Evolutionary conservation across 352 stramenopile genomes (phyloP).

Genomic region (Globisporangium uncinulatum): DNA sequence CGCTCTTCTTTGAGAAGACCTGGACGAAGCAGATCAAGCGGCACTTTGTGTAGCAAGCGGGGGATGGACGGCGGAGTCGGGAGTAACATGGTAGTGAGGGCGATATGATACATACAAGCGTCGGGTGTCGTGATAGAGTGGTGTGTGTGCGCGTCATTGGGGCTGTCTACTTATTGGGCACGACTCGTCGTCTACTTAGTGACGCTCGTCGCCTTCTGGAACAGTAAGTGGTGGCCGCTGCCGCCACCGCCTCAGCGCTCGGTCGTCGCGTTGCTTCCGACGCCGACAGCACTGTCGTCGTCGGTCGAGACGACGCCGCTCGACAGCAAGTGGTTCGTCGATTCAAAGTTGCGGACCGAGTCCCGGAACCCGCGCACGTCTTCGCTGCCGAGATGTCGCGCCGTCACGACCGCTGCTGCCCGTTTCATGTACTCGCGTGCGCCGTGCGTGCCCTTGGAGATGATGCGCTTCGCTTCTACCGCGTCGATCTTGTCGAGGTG

Average conservation of each 20-base stretch:
- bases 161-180: too few species aligned
- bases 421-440: constrained; percentile 27
- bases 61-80: too few species aligned
- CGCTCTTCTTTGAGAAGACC: constrained; percentile 32
- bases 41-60: constrained; percentile 21
- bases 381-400: neutral
- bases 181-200: too few species aligned
- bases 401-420: constrained; percentile 4
- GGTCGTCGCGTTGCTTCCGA: neutral
- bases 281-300: neutral
- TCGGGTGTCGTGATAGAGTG: too few species aligned
- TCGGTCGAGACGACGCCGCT: neutral
- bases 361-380: constrained; percentile 1
- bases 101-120: too few species aligned
- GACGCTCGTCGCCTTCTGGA: neutral
- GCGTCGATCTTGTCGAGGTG: constrained; percentile 34
- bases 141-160: too few species aligned
- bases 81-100: too few species aligned
- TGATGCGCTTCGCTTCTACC: constrained; percentile 45
- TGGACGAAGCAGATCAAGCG: constrained; percentile 33
- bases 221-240: neutral
- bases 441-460: constrained; percentile 24
- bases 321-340: neutral
- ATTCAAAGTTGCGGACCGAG: constrained; percentile 16
- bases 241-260: neutral